Evolutionary conservation across 768 basidiomycete species (phyloP).

Genomic region (Leccinum variicolor): DNA sequence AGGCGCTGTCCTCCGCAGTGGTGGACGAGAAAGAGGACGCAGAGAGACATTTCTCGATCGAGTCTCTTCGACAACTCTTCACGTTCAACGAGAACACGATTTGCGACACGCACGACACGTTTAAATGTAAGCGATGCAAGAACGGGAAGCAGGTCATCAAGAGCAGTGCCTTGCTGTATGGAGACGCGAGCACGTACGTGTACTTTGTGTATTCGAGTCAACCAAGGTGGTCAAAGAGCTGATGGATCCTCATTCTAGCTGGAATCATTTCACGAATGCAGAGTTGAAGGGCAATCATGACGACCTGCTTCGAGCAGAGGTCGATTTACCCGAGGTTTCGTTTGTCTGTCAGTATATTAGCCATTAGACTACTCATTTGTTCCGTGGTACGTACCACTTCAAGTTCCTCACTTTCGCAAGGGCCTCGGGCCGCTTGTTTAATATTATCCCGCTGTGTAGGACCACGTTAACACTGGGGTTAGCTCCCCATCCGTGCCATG

Average conservation of each 20-base stretch:
- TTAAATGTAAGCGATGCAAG: constrained; percentile 92
- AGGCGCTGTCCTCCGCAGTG: constrained; percentile 95
- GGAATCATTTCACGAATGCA: constrained; percentile 94
- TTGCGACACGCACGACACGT: constrained; percentile 96
- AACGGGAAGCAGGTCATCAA: constrained; percentile 83
- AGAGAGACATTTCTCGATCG: constrained; percentile 91
- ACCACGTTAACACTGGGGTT: too few species aligned
- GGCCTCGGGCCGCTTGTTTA: too few species aligned
- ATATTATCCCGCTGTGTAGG: too few species aligned
- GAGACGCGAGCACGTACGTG: constrained; percentile 95
- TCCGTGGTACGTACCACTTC: too few species aligned
- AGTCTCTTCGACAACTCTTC: constrained; percentile 88
- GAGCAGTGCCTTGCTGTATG: constrained; percentile 84
- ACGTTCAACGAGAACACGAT: constrained; percentile 81
- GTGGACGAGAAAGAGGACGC: constrained; percentile 96
- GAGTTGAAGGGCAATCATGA: constrained; percentile 93
- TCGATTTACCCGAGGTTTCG: constrained; percentile 78
- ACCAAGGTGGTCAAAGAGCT: not conserved
- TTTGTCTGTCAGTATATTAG: constrained; percentile 97
- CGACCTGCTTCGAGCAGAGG: constrained; percentile 88
- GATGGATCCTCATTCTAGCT: constrained; percentile 44
- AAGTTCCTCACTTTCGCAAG: too few species aligned
- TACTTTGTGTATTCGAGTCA: not conserved
- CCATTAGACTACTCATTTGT: constrained; percentile 44
- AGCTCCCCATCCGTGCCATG: too few species aligned